A percentile compares a stretch with the other conserved stretches of the same genome.
Evolutionary conservation across 345 rosid genomes (phyloP).

Genomic region (Brassica carinata): DNA sequence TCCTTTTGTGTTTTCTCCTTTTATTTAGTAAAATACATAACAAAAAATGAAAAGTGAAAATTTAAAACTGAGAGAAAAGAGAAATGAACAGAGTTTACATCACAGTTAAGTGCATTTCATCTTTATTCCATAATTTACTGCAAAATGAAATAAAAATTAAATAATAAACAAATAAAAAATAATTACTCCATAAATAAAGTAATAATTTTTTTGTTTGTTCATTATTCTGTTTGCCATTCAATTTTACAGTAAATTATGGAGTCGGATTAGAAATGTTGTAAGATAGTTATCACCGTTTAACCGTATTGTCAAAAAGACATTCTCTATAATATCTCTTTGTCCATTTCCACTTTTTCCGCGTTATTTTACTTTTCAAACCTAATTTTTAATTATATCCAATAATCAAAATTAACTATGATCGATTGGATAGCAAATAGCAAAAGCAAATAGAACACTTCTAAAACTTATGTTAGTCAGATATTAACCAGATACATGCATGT

Average conservation of each 20-base stretch:
- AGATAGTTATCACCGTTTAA: slow-evolving; percentile 40
- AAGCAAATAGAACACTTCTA: background rate
- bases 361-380: slow-evolving; percentile 34
- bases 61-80: background rate
- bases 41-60: background rate
- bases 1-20: slow-evolving; percentile 4
- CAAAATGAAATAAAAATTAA: too few relatives aligned
- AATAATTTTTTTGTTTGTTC: too few relatives aligned
- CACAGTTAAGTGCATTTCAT: slow-evolving; percentile 8
- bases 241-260: too few relatives aligned
- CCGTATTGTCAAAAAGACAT: slow-evolving; percentile 28
- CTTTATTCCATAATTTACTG: too few relatives aligned
- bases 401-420: background rate
- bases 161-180: too few relatives aligned
- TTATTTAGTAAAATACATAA: background rate
- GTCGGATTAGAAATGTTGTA: too few relatives aligned
- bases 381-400: background rate
- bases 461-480: background rate
- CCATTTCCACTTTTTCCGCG: slow-evolving; percentile 28
- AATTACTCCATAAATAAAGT: too few relatives aligned
- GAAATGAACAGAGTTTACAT: slow-evolving; percentile 20
- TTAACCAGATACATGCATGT: background rate
- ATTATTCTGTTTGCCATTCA: too few relatives aligned
- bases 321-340: slow-evolving; percentile 9
- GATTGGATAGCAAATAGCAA: background rate